phyloP scores from a whole-genome alignment of 345 rosid species.

The Eucalyptus curtisii region DNA sequence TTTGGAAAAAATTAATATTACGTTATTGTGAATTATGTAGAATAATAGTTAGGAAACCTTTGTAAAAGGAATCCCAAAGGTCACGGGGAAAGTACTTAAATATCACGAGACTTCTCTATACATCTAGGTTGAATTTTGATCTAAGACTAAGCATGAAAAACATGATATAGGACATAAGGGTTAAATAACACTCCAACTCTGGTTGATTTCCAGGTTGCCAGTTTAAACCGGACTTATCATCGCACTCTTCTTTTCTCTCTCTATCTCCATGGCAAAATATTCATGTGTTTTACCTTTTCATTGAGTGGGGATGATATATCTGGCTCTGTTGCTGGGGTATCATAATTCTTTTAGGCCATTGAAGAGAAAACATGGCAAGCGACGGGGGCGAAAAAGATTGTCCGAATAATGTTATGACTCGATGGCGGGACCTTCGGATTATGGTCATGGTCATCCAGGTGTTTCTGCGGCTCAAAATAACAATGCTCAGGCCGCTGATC shows the following conservation, averaged over 20 bases:
- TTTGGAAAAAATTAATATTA: neutral
- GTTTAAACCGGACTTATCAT: neutral
- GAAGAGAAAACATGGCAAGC: neutral
- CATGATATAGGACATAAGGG: neutral
- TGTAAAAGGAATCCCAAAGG: neutral
- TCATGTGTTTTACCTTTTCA: neutral
- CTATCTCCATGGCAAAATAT: neutral
- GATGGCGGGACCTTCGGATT: neutral
- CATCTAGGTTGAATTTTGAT: neutral
- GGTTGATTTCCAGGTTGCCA: neutral
- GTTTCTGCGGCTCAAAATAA: neutral
- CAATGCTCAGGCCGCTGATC: neutral
- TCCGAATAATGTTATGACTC: rapidly evolving
- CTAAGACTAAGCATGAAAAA: neutral
- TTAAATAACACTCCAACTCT: neutral
- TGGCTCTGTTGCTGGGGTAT: neutral
- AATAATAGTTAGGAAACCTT: neutral
- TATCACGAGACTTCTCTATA: neutral
- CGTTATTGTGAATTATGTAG: neutral
- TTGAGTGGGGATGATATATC: neutral
- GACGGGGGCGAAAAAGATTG: neutral
- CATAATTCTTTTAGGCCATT: neutral
- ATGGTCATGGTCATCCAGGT: neutral
- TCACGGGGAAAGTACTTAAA: neutral
- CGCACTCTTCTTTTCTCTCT: neutral